Conservation (phyloP, 257 asterid species). For the Solanum chiquidenum region DNA sequence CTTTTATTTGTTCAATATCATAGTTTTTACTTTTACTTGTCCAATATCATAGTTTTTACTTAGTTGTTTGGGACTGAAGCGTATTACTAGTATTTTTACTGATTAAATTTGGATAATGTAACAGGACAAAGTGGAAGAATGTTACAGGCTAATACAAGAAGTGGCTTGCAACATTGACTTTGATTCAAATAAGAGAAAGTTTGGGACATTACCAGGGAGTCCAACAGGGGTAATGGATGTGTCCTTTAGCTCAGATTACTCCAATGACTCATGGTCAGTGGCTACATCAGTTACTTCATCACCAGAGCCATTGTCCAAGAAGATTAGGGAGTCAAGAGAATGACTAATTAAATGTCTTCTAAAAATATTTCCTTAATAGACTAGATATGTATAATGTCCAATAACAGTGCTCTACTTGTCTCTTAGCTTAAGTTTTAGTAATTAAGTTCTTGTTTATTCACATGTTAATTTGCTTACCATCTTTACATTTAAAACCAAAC, state of each 20-base stretch:
- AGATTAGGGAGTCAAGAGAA: constrained; percentile 15
- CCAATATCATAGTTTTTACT: neutral
- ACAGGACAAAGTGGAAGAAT: constrained; percentile 60
- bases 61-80: neutral
- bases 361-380: neutral
- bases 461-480: constrained; percentile 28
- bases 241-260: constrained; percentile 45
- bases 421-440: neutral
- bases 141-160: constrained; percentile 44
- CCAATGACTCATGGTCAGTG: constrained; percentile 39
- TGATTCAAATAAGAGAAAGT: constrained; percentile 37
- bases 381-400: neutral
- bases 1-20: neutral
- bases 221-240: constrained; percentile 66
- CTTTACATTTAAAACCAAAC: constrained; percentile 19
- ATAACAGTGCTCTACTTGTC: constrained; percentile 7
- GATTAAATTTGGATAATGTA: neutral
- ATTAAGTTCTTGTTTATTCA: constrained; percentile 15
- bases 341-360: neutral
- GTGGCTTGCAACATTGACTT: constrained; percentile 27
- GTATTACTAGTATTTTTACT: neutral
- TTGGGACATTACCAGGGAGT: constrained; percentile 48
- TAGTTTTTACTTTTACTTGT: too few relatives aligned
- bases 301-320: constrained; percentile 61
- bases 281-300: constrained; percentile 48